Base-by-base conservation (phyloP, 1,284 basidiomycete species). In the Inonotus hispidus region DNA sequence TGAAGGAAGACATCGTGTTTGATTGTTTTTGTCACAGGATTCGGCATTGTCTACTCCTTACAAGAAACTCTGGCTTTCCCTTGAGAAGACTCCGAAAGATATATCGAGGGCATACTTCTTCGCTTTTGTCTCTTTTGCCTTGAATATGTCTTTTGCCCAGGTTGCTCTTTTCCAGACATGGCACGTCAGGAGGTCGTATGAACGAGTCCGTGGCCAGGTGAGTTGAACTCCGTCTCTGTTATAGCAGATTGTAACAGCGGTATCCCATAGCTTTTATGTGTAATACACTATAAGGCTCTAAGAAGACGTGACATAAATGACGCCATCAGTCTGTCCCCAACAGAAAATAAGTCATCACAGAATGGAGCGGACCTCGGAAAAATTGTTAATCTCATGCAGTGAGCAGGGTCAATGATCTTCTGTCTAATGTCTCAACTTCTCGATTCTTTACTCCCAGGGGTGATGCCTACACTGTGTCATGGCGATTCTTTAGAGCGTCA, bases 301-400 rank as follows among this genome's bases (percentile, higher is more conserved):
- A 85, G 71, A 72, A 77, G 80, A 68, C 83, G 75, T 62, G 90
- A 81, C 71, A 77, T 83, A 52, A 83, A 82, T 54, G 87, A 88
- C 1, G 81, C 79, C 56, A 70, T 72, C 13, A 63, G 67, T 16
- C 61, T 70, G 56, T 65, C 66, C 37, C 67, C 71, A n/a, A 72
- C 79, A 29, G 79, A 74, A 1, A 75, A 77, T 14, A 76, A 78
- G 32, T 68, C 72, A 16, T 71, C 72, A 37, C 61, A 57, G 19
- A 68, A 68, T 27, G 79, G 75, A 61, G 85, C 85, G 2, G 83
- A 87, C 63, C 72, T 88, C n/a, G 86, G 85, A 5, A 85, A 84
- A 71, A 85, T 88, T 45, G 81, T 87, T 7, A 87, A 88, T 68
- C 74, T 88, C 43, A 87, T 87, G 85, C 84, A 86, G 84, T 86